phyloP scores from a whole-genome alignment of 2,329 filamentous ascomycete species.

The Madurella fahalii region DNA sequence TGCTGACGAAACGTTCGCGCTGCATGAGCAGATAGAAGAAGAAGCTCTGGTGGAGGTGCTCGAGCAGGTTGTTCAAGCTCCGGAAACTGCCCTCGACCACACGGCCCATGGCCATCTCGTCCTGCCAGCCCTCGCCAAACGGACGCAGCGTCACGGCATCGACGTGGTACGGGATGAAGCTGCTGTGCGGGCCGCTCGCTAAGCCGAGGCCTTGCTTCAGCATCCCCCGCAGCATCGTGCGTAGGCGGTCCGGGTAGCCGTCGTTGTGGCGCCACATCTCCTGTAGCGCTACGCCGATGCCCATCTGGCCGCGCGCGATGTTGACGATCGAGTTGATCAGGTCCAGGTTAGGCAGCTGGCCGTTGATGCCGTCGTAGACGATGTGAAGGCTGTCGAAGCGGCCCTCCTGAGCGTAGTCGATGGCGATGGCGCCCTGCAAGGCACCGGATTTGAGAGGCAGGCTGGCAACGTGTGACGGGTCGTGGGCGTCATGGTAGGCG shows the following conservation, averaged over 20 bases:
- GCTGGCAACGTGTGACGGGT: conserved; percentile 64
- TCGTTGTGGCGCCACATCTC: conserved; percentile 78
- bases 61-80: conserved; percentile 91
- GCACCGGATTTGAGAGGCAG: conserved; percentile 89
- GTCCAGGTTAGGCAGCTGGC: conserved; percentile 91
- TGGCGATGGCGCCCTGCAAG: conserved; percentile 85
- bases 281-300: conserved; percentile 77
- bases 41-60: conserved; percentile 97
- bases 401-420: conserved; percentile 84
- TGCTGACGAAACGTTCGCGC: conserved; percentile 89
- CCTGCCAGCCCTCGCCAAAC: conserved; percentile 88
- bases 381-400: conserved; percentile 86
- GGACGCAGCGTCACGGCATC: conserved; percentile 93
- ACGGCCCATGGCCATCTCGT: conserved; percentile 92
- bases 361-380: conserved; percentile 92
- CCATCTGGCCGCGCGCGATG: conserved; percentile 89
- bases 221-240: conserved; percentile 90
- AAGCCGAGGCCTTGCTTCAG: conserved; percentile 84
- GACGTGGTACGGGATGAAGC: conserved; percentile 96
- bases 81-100: conserved; percentile 87
- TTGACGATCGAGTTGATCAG: conserved; percentile 89
- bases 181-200: conserved; percentile 85
- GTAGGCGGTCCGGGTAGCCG: conserved; percentile 74
- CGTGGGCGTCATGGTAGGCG: conserved; percentile 90
- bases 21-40: conserved; percentile 98